Evolutionary conservation across 2,329 filamentous ascomycete species (phyloP), one percentile per base, ranked within the genome.

Genomic region (Epichloe baconii): DNA sequence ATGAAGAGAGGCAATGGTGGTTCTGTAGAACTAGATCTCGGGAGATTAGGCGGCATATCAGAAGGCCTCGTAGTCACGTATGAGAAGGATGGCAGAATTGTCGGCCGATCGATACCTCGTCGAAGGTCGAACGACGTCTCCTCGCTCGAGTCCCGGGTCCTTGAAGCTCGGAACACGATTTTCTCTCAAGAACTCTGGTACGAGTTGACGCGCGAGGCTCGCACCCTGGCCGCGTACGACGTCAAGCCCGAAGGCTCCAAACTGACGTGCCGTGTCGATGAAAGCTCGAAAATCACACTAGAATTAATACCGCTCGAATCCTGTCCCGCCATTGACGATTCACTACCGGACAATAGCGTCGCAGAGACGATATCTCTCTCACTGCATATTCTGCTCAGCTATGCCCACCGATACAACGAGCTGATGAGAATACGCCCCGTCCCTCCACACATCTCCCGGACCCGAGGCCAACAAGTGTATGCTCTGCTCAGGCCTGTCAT

Each of bases 121-220:
- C 71, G 73, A 42, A 74, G 76, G 2, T 68, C 79, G 5, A 71
- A 73, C 26, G 74, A 79, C 37, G 76, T 83, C 38, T 57, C 59
- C 6, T 62, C 61, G 1, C 70, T 90, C 8, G 80, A 88, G 57
- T 74, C 80, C 34, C 76, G 82, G 10, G 86, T 94, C 35, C 78
- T 83, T 17, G 79, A 86, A 58, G 85, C 87, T 2, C 77, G 87
- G 52, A 85, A 93, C 64, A 88, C 85, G 47, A 75, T 91, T 19
- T 89, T 87, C 59, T 82, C 86, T 31, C 83, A 90, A 62, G 93
- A 98, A 63, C 71, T 98, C 2, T 96, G 89, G 77, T 83, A 95
- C 58, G 93, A 98, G 67, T 74, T 97, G 53, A 83, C 84, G 49
- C 78, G 88, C 17, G 93, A 98, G 67, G 82, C 86, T 0, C 83